phyloP scores from a whole-genome alignment of 352 stramenopile species.

The Blastocystis hominis region DNA sequence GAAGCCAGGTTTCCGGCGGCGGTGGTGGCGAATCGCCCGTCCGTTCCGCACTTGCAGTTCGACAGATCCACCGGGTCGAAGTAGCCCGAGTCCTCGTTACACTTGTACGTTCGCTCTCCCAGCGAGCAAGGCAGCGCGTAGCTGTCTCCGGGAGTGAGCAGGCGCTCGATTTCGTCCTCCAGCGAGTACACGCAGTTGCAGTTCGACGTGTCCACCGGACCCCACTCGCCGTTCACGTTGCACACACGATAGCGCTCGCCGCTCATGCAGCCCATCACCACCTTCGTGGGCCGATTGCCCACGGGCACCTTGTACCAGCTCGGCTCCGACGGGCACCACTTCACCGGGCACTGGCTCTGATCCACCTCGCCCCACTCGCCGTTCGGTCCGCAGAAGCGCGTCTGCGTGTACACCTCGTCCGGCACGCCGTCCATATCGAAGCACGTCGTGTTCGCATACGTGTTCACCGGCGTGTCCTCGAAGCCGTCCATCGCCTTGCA shows the following conservation, averaged over 20 bases:
- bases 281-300: not conserved
- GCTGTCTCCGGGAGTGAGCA: conserved; percentile 10
- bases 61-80: conserved; percentile 27
- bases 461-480: conserved; percentile 15
- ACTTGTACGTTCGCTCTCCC: conserved; percentile 39
- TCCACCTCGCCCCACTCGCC: conserved; percentile 18
- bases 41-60: not conserved
- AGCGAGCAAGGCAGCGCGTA: conserved; percentile 12
- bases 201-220: conserved; percentile 6
- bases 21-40: conserved; percentile 1
- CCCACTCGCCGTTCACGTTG: conserved; percentile 47
- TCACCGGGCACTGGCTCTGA: conserved; percentile 21
- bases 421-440: conserved; percentile 16
- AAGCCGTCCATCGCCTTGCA: conserved; percentile 42
- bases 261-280: conserved; percentile 21
- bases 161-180: not conserved
- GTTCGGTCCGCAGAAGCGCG: conserved; percentile 4
- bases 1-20: not conserved
- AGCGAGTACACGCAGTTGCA: conserved; percentile 16
- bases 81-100: conserved; percentile 27
- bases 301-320: conserved; percentile 49
- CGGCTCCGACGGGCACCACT: conserved; percentile 14
- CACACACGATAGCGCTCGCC: conserved; percentile 12
- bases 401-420: not conserved
- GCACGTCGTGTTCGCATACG: not conserved